These are phyloP conservation scores for Curvularia eragrostidis DNA, from an alignment of 2,329 filamentous ascomycete genomes.

Conservation along the genomic window DNA sequence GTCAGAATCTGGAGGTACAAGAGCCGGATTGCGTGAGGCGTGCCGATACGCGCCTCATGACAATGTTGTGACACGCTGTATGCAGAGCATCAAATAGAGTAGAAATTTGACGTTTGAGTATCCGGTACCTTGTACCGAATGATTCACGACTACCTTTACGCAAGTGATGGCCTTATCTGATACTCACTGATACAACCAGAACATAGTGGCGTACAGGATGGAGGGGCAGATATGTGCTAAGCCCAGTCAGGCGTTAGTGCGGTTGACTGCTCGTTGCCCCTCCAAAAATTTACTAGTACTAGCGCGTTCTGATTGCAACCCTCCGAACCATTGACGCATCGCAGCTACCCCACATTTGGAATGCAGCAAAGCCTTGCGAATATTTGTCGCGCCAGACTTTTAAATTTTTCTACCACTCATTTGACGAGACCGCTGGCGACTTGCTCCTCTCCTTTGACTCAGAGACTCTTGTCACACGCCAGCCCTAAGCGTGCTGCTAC, in stretches of 20 bases:
- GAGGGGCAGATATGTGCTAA: neutral
- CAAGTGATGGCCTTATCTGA: neutral
- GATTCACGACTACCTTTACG: neutral
- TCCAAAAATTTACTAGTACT: slow-evolving; percentile 35
- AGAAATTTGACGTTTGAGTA: neutral
- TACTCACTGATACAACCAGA: neutral
- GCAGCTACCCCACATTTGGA: slow-evolving; percentile 34
- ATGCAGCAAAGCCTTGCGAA: slow-evolving; percentile 35
- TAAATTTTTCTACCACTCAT: slow-evolving; percentile 33
- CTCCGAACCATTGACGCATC: slow-evolving; percentile 36
- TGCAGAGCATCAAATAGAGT: neutral
- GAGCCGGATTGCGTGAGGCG: slow-evolving; percentile 3
- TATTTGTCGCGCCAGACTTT: slow-evolving; percentile 29
- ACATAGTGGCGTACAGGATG: neutral
- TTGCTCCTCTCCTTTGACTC: slow-evolving; percentile 41
- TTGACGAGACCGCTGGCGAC: slow-evolving; percentile 46
- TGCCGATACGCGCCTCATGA: slow-evolving; percentile 11
- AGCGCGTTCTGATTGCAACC: slow-evolving; percentile 26
- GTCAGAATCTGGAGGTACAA: slow-evolving; percentile 12
- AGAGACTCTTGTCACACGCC: slow-evolving; percentile 15
- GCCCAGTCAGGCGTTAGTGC: slow-evolving; percentile 13
- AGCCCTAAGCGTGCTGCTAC: slow-evolving; percentile 2
- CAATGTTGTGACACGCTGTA: slow-evolving; percentile 16
- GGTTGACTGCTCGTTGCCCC: slow-evolving; percentile 19
- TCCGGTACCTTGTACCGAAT: neutral